Conservation (phyloP, 2,329 filamentous ascomycete species). For the Aureobasidium vineae region DNA sequence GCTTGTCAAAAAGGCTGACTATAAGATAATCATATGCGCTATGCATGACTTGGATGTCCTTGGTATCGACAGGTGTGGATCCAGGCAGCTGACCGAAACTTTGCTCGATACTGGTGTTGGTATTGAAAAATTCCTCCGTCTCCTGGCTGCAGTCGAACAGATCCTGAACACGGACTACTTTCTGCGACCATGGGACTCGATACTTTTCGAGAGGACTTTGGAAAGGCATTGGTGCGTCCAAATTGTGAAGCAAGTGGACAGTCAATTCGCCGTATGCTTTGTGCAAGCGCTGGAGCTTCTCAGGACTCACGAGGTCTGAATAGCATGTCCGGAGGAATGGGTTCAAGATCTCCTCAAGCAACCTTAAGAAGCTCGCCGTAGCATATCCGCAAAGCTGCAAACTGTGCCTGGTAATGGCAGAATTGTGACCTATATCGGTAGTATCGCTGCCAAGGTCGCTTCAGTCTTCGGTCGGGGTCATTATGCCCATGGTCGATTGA, state of each 20-base stretch:
- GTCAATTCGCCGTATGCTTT: background rate
- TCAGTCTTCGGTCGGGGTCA: background rate
- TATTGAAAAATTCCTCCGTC: too few relatives aligned
- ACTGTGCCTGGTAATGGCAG: conserved; percentile 5
- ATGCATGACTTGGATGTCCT: background rate
- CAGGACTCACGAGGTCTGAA: too few relatives aligned
- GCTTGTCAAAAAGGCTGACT: background rate
- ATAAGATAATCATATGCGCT: background rate
- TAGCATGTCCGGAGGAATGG: too few relatives aligned
- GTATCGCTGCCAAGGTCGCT: background rate
- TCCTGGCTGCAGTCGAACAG: too few relatives aligned
- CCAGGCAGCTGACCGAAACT: background rate
- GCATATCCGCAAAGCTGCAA: background rate
- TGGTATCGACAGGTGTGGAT: background rate
- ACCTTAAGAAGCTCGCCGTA: background rate
- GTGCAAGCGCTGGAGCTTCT: background rate
- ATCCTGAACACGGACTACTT: too few relatives aligned
- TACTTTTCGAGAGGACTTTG: too few relatives aligned
- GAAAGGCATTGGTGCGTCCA: background rate
- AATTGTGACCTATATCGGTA: background rate
- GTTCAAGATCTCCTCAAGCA: too few relatives aligned
- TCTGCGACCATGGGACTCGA: too few relatives aligned
- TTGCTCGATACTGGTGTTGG: background rate
- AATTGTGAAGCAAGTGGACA: background rate
- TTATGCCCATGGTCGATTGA: background rate